Conservation (phyloP, 73 alveolate genomes). For the Paramecium biaurelia region DNA sequence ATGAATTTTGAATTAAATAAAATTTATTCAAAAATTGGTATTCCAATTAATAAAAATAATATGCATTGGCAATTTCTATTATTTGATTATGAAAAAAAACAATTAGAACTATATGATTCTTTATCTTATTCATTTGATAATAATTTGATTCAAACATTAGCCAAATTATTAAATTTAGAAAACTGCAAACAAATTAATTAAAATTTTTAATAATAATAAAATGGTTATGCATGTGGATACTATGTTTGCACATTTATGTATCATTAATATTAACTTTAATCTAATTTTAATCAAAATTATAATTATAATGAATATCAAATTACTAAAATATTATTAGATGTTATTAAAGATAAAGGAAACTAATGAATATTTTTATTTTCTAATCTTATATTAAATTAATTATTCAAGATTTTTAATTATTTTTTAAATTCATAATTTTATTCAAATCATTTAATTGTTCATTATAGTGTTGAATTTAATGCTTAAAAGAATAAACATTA, state of each 20-base stretch:
- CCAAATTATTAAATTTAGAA: neutral
- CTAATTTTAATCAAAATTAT: neutral
- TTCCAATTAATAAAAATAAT: neutral
- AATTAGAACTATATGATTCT: neutral
- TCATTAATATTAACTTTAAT: neutral
- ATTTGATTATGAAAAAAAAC: neutral
- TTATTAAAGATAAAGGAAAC: neutral
- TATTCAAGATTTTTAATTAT: no score
- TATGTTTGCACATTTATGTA: neutral
- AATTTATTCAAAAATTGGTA: neutral
- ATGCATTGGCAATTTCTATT: neutral
- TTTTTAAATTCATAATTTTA: no score
- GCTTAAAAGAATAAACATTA: no score
- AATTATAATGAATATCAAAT: neutral
- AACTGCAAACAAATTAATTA: neutral
- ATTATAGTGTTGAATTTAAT: no score
- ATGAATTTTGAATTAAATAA: neutral
- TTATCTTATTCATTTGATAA: neutral
- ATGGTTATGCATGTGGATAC: neutral
- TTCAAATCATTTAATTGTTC: neutral
- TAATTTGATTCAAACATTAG: neutral
- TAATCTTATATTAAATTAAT: no score
- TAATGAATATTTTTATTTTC: neutral
- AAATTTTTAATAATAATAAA: neutral
- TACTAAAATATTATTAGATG: neutral